Conservation (phyloP, 345 rosid genomes). For the Salix suchowensis region DNA sequence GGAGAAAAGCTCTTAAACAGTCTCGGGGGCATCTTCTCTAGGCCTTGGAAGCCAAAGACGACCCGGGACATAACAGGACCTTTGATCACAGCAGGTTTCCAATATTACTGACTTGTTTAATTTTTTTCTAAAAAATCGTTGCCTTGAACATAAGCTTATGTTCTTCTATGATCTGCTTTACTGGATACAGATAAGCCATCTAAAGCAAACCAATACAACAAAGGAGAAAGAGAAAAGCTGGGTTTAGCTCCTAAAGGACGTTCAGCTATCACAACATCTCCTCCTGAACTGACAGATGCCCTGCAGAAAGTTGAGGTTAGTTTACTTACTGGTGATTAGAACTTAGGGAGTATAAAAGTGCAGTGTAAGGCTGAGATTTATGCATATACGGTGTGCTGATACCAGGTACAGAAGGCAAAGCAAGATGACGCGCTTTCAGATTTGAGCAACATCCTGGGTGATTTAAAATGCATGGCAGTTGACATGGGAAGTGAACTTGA, state of each 20-base stretch:
- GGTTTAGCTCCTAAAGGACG: conserved; percentile 14
- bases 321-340: background rate
- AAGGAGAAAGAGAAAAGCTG: conserved; percentile 20
- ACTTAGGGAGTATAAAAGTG: background rate
- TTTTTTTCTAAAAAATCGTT: background rate
- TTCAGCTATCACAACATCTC: conserved; percentile 25
- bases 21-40: conserved; percentile 35
- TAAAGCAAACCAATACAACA: conserved; percentile 6
- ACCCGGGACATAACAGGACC: conserved; percentile 23
- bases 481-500: conserved; percentile 32
- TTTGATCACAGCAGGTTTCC: conserved; percentile 23
- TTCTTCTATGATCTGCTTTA: background rate
- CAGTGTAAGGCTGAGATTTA: background rate
- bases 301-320: conserved; percentile 30
- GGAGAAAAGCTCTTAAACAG: conserved; percentile 32
- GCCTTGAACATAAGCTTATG: background rate
- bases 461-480: conserved; percentile 27
- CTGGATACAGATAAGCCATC: conserved; percentile 19
- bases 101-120: background rate
- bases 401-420: conserved; percentile 28
- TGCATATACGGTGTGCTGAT: background rate
- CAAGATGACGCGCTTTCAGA: conserved; percentile 30
- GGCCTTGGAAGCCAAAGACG: conserved; percentile 33
- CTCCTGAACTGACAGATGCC: conserved; percentile 16
- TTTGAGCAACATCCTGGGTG: conserved; percentile 26